Base-by-base conservation (phyloP, 2,329 filamentous ascomycete species). In the Diaporthe destruens region DNA sequence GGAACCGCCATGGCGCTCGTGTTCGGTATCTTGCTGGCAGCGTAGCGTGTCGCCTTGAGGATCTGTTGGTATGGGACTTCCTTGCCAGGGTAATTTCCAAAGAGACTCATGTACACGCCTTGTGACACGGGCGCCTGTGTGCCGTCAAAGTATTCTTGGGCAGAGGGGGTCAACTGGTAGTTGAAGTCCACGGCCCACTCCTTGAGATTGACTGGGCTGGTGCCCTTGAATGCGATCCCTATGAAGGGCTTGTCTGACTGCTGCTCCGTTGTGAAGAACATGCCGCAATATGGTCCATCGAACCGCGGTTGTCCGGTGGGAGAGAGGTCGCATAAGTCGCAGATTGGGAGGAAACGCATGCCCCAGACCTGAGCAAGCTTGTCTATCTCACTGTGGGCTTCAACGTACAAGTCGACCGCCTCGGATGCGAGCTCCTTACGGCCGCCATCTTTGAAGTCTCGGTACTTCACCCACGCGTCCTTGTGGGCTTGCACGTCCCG, bases 141-240 rank as follows among this genome's bases (percentile, higher is more conserved):
- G 39, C 57, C 57, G 57, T 1, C 57, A 23, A 47, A 47, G 1
- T 32, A 61, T 29, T 32, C 39, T 5, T 44, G 57, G 6, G 57
- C 16, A 8, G 39, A 5, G 9, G 57, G 16, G 9, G 9, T 8
- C 7, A 61, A 23, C 57, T 61, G 57, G 12, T 61, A 44, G 39
- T 61, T 44, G 18, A 32, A 29, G 23, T 61, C 57, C 32, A 61
- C 57, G 4, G 57, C 57, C 57, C 57, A 61, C 2, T 61, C 57
- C 23, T 47, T 32, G 23, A 61, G 23, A 12, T 61, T 61, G 9
- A 47, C 6, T 2, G 57, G 57, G 39, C 6, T 61, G 16, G 39
- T 61, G 57, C 57, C 57, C 8, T 44, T 61, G 39, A 47, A 61
- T 20, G 57, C 57, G 16, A 44, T 20, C 14, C 57, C 57, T 23